These are phyloP conservation scores for Thielaviopsis punctulata DNA, from an alignment of 2,329 filamentous ascomycete species.

Conservation along the genomic window DNA sequence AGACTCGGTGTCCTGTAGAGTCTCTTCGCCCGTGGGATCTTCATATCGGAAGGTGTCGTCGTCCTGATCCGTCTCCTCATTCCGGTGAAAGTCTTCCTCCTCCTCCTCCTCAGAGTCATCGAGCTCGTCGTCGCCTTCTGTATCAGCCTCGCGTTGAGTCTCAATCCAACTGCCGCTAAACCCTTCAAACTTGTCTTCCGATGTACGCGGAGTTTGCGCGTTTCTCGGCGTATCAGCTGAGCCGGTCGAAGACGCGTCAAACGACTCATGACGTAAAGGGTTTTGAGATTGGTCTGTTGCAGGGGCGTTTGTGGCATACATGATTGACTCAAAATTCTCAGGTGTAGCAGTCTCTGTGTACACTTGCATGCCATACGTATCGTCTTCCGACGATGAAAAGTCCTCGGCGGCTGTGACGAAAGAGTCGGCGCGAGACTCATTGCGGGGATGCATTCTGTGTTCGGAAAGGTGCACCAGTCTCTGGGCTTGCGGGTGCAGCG, in stretches of 20 bases:
- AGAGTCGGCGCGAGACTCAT: constrained; percentile 10
- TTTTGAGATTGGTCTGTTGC: constrained; percentile 2
- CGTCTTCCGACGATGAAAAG: constrained; percentile 11
- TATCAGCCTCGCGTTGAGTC: not conserved
- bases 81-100: constrained; percentile 1
- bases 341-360: constrained; percentile 1
- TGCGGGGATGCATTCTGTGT: constrained; percentile 4
- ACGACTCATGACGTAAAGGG: not conserved
- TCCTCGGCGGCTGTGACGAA: constrained; percentile 12
- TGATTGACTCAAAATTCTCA: constrained; percentile 3
- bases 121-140: not conserved
- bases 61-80: not conserved
- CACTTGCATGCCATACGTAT: no score
- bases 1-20: no score
- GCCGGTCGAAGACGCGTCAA: not conserved
- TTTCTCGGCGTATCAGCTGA: constrained; percentile 3
- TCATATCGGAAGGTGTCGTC: no score
- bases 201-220: constrained; percentile 7
- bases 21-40: no score
- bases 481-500: constrained; percentile 7
- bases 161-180: constrained; percentile 9
- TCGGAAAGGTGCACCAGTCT: constrained; percentile 1
- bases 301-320: not conserved
- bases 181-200: constrained; percentile 1
- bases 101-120: not conserved